phyloP scores from a whole-genome alignment of 805 yeast genomes.

The Saccharomycopsis sp. region DNA sequence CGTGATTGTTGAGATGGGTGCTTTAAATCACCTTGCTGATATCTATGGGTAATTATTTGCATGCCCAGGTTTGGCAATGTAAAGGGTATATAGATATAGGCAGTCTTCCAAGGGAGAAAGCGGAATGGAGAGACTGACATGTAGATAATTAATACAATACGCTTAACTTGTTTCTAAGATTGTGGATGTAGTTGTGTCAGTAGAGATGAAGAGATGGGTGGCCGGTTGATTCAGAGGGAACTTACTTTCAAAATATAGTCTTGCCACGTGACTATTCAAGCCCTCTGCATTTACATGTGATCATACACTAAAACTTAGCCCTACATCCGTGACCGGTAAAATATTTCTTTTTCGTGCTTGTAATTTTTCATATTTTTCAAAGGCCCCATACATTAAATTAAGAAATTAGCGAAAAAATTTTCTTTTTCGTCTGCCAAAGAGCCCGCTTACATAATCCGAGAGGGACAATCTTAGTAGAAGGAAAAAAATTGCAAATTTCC shows the following conservation, averaged over 20 bases:
- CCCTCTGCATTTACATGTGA: no score
- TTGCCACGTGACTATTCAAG: no score
- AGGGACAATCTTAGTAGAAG: neutral
- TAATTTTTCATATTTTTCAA: no score
- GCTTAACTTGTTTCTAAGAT: neutral
- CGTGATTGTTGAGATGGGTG: conserved; percentile 62
- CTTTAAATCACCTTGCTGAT: conserved; percentile 54
- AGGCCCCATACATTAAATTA: neutral
- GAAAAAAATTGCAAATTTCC: conserved; percentile 2
- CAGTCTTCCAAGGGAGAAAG: neutral
- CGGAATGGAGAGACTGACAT: neutral
- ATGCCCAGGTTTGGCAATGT: neutral
- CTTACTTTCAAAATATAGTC: no score
- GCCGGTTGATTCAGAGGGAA: no score
- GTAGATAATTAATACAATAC: neutral
- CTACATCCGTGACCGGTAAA: no score
- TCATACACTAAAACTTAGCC: no score
- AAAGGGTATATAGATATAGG: neutral
- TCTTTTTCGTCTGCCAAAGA: neutral
- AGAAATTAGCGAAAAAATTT: neutral
- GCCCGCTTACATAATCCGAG: conserved; percentile 3
- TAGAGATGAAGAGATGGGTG: no score
- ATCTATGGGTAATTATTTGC: conserved; percentile 6
- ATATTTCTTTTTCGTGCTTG: no score
- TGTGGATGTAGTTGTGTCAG: no score